Evolutionary conservation across 768 basidiomycete genomes (phyloP).

Genomic region (Podaxis sp.): DNA sequence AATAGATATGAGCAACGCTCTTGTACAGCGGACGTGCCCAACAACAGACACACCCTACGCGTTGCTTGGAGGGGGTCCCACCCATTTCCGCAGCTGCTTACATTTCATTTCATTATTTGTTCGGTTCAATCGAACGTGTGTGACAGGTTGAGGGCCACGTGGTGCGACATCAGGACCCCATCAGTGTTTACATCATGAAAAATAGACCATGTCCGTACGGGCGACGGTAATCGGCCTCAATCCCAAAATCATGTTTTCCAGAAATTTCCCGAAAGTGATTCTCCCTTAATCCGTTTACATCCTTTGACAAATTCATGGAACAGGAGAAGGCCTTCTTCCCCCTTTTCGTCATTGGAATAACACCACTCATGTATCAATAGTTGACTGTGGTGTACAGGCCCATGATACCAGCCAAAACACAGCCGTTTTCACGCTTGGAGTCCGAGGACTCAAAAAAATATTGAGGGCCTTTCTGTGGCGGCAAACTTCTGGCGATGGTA

Average conservation of each 20-base stretch:
- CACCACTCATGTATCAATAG: too few relatives aligned
- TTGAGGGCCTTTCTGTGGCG: background rate
- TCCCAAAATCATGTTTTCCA: background rate
- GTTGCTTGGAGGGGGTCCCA: too few relatives aligned
- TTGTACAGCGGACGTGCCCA: too few relatives aligned
- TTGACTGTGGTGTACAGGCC: background rate
- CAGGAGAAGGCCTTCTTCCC: background rate
- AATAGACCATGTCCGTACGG: too few relatives aligned
- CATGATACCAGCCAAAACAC: background rate
- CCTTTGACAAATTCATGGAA: background rate
- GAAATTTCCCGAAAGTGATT: background rate
- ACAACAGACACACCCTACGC: too few relatives aligned
- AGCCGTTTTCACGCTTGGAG: background rate
- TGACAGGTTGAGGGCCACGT: too few relatives aligned
- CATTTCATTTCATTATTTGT: too few relatives aligned
- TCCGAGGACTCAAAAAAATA: background rate
- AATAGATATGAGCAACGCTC: too few relatives aligned
- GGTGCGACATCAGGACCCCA: too few relatives aligned
- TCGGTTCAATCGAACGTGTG: too few relatives aligned
- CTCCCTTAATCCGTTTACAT: background rate
- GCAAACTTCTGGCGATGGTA: background rate
- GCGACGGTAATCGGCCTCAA: background rate
- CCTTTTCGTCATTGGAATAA: background rate
- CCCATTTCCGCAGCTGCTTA: too few relatives aligned
- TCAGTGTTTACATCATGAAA: too few relatives aligned